Base-by-base conservation (phyloP, 331 rosid genomes). In the Rosa hybrid region DNA sequence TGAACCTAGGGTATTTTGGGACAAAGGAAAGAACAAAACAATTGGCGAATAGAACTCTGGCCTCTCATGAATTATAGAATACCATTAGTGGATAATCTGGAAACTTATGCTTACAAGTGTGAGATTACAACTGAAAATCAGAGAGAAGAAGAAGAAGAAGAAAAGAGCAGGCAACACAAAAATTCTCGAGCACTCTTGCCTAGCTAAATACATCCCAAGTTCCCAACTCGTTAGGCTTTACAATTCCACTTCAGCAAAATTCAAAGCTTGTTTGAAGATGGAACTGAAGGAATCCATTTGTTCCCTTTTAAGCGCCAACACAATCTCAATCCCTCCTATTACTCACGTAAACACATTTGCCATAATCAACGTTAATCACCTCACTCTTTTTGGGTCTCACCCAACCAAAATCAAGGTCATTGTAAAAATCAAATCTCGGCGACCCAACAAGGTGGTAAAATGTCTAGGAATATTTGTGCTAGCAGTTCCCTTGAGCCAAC, bases 351-450 rank as follows among this genome's bases (percentile, higher is more conserved):
- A 49, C 0, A 72, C 65, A 4, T 21, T 45, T 0, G 77, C 11
- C 30, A 21, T 21, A 57, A 1, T 23, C 76, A 34, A 83, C 86
- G 21, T 88, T 90, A 9, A 80, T 90, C 27, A 74, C 68, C 68
- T 86, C 90, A 7, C 63, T 69, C 60, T 84, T 90, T 48, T 68
- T 74, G 0, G 92, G 92, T 76, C 78, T 88, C 14, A 92, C 96
- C 91, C 90, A 90, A 45, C 97, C 92, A 82, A 92, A 88, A 89
- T 89, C 87, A 12, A 83, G 80, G 13, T 83, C 80, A 30, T 59
- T 59, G 34, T 88, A 91, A 51, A 76, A 79, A 1, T 77, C 86
- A 39, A 86, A 50, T 17, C 60, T 89, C 5, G 93, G 87, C 71
- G 92, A 90, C 2, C 92, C 90, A 0, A 87, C 84, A 11, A 88